These are phyloP conservation scores for Stromatinia cepivora DNA, from an alignment of 2,329 filamentous ascomycete species.

Conservation along the genomic window DNA sequence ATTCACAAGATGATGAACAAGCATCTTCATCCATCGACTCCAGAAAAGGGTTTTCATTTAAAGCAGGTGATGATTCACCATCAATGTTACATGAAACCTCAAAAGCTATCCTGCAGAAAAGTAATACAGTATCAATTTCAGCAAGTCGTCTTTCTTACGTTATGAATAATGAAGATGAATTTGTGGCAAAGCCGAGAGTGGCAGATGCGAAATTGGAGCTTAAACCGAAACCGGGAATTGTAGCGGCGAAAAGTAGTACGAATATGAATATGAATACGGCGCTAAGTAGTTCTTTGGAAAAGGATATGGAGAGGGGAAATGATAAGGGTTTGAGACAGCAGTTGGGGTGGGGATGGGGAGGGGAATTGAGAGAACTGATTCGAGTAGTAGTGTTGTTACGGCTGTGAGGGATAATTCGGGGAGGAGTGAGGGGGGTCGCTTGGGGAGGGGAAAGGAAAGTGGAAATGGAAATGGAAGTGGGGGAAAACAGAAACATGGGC, in stretches of 20 bases:
- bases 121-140: background rate
- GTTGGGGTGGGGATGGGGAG: background rate
- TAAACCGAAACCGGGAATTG: background rate
- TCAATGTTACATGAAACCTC: constrained; percentile 2
- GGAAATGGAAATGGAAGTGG: background rate
- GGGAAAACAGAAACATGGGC: background rate
- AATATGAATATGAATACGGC: too few relatives aligned
- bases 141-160: constrained; percentile 14
- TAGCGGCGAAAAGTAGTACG: background rate
- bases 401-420: constrained; percentile 35
- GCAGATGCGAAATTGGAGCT: background rate
- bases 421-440: background rate
- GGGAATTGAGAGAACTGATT: constrained; percentile 28
- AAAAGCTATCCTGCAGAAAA: background rate
- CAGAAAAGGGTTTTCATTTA: constrained; percentile 35
- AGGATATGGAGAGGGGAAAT: background rate
- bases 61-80: constrained; percentile 33
- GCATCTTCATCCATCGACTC: background rate
- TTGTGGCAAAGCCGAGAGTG: background rate
- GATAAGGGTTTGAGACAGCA: background rate
- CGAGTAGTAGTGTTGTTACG: constrained; percentile 35
- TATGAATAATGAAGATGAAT: constrained; percentile 16
- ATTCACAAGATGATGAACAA: background rate
- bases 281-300: background rate
- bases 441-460: constrained; percentile 22